Evolutionary conservation across 371 early-diverging fungal species (phyloP), one percentile per base, ranked within the genome.

Genomic region (Rhizopus delemar): DNA sequence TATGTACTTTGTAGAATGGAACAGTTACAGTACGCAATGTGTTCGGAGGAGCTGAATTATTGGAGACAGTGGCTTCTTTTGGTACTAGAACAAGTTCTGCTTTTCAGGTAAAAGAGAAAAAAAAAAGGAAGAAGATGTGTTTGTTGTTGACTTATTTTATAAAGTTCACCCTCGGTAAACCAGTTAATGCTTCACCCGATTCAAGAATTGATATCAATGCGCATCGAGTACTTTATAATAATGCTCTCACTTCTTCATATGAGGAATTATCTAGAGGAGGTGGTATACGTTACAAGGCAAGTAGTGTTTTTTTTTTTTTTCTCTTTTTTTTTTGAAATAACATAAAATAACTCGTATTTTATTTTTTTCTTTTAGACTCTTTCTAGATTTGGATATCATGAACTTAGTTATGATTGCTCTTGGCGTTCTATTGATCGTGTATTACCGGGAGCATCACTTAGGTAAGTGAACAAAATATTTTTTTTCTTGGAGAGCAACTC

Each of bases 381-480:
- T 2, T 84, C 83, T 36, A 60, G 65, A 16, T 66, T 80, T 33
- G 87, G 87, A 32, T 82, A 83, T 56, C 92, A 94, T 64, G 90
- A 92, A 59, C 50, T 93, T 32, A 72, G 74, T 31, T 90, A 90
- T 65, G 78, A 84, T 53, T 75, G 82, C 6, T 70, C 83, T 5
- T 95, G 95, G 95, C 86, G 97, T 52, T 83, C 91, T 9, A 73
- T 93, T 33, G 82, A 85, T 64, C 83, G 82, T 51, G 71, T 95
- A 1, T 77, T 90, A 1, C 69, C 82, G n/a, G 70, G 70, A 15
- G 94, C 95, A 1, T 92, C 94, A 3, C 76, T 90, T 57, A 87
- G 86, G 85, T 86, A 78, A 43, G 12, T 8, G 41, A 52, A 8
- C 36, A 35, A 11, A 15, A 8, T 2, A 22, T 22, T 22, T 22